phyloP scores from a whole-genome alignment of 768 basidiomycete species.

The Mycena galopus region DNA sequence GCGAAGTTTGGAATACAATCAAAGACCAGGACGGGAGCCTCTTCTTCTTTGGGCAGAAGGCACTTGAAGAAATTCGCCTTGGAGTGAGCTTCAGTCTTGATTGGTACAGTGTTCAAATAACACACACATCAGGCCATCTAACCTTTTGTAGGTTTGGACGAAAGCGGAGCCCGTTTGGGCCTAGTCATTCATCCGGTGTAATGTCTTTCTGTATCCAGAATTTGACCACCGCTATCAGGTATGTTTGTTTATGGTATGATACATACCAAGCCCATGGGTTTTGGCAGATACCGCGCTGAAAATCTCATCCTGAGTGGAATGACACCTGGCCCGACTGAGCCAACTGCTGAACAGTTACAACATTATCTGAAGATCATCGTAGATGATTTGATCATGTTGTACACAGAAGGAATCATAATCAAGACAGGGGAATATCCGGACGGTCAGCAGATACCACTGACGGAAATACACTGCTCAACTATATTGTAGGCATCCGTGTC shows the following conservation, averaged over 20 bases:
- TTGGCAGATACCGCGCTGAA: constrained; percentile 13
- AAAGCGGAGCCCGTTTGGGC: constrained; percentile 34
- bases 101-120: constrained; percentile 35
- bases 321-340: constrained; percentile 46
- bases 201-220: constrained; percentile 39
- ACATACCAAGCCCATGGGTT: background rate
- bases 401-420: constrained; percentile 40
- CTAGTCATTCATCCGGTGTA: constrained; percentile 40
- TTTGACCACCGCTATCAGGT: background rate
- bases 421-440: constrained; percentile 31
- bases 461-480: background rate
- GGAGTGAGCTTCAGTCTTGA: constrained; percentile 37
- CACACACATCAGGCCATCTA: too few species aligned
- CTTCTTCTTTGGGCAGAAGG: constrained; percentile 23
- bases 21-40: constrained; percentile 17
- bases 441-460: background rate
- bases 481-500: background rate
- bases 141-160: constrained; percentile 26
- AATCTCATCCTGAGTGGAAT: constrained; percentile 36
- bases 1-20: background rate
- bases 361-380: constrained; percentile 41
- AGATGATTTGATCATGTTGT: constrained; percentile 45
- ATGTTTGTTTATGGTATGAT: background rate
- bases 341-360: constrained; percentile 43
- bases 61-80: constrained; percentile 32